Base-by-base conservation (phyloP, 257 asterid genomes). In the Solanum bukasovii region DNA sequence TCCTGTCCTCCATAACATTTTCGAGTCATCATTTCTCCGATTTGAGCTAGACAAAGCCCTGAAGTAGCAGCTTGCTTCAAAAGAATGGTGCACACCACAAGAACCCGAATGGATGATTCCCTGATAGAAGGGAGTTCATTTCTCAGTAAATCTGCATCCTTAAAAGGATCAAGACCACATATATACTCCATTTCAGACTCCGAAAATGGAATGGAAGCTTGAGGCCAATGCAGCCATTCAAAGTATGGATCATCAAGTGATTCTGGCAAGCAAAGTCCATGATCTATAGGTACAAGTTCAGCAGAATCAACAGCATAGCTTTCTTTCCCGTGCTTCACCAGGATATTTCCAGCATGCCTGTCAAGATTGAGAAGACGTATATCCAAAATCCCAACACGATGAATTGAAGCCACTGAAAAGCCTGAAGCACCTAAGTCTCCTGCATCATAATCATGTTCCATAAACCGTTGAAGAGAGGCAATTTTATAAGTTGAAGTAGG, bases 191-290 rank as follows among this genome's bases (percentile, higher is more conserved):
- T 87, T 87, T 97, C 99, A 40, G 93, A 67, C 84, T 95, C 98
- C 13, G 98, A 93, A 88, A 97, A 97, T 3, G 98, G 99, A 82
- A 97, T 89, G 3, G 94, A 89, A 25, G 99, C 98, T 91, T 95
- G 98, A 1, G 98, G 98, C 99, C 98, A 95, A 46, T 97, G 98
- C 83, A 95, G 90, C 98, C 99, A 95, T 91, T 97, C 99, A 16
- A 97, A 97, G 86, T 97, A 97, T 8, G 99, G 99, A 90, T 95
- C 98, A 59, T 97, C 98, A 16, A 97, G 97, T 6, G 97, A 92
- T 88, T 95, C 98, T 1, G 99, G 99, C 84, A 95, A 92, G 92
- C 98, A 96, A 88, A 94, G 95, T 34, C 99, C 99, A 88, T 97
- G 99, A 87, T 97, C 99, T 59, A 97, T 97, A 5, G 99, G 98